These are phyloP conservation scores for Leishmania braziliensis DNA, from an alignment of 208 protist genomes.

Conservation along the genomic window DNA sequence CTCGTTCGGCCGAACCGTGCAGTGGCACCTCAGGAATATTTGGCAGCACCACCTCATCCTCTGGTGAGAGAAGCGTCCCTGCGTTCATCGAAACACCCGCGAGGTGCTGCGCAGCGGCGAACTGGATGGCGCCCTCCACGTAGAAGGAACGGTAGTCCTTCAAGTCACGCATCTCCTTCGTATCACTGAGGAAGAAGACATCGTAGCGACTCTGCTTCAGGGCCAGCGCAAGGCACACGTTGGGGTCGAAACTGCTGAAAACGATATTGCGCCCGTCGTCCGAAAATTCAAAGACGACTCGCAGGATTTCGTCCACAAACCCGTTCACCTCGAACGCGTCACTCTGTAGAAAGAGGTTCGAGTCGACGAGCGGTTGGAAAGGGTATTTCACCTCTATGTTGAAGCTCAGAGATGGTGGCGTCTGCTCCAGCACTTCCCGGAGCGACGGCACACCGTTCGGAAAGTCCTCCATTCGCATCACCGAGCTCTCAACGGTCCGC, in stretches of 20 bases:
- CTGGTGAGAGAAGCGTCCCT: conserved; percentile 41
- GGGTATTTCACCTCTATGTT: conserved; percentile 87
- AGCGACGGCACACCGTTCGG: conserved; percentile 70
- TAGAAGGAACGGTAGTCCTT: conserved; percentile 85
- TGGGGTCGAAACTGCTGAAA: conserved; percentile 87
- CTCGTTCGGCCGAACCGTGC: conserved; percentile 18
- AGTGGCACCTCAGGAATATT: conserved; percentile 23
- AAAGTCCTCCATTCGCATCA: conserved; percentile 66
- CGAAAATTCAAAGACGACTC: conserved; percentile 63
- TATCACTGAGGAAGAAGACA: conserved; percentile 80
- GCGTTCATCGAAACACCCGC: conserved; percentile 74
- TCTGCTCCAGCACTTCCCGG: conserved; percentile 60
- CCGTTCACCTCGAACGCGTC: conserved; percentile 84
- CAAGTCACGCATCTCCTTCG: conserved; percentile 63
- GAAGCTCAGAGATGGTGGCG: conserved; percentile 52
- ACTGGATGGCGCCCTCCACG: conserved; percentile 74
- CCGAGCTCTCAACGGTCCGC: conserved; percentile 16
- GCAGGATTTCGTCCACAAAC: conserved; percentile 74
- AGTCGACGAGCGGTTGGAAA: conserved; percentile 67
- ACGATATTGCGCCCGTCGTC: conserved; percentile 58
- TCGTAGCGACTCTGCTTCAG: conserved; percentile 83
- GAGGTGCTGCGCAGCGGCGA: conserved; percentile 64
- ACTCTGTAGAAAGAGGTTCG: conserved; percentile 72
- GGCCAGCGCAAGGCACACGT: conserved; percentile 69
- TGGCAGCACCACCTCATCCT: conserved; percentile 24